Evolutionary conservation across 768 basidiomycete species (phyloP).

Genomic region (Strobilomyces dryophilus): DNA sequence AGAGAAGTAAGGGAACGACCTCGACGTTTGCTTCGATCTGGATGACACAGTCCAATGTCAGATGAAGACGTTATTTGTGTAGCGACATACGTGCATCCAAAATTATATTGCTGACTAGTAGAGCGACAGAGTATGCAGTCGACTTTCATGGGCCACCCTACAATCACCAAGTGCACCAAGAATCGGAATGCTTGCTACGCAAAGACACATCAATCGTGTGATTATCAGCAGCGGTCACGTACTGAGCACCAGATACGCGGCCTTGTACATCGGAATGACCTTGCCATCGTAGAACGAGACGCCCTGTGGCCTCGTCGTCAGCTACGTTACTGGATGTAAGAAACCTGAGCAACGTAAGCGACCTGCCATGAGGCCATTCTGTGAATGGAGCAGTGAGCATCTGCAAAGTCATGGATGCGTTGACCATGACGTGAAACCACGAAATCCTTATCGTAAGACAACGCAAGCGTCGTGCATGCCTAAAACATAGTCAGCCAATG

Average conservation of each 20-base stretch:
- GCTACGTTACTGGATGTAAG: not conserved
- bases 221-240: conserved; percentile 22
- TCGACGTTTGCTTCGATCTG: conserved; percentile 58
- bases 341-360: conserved; percentile 44
- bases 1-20: not conserved
- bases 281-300: conserved; percentile 51
- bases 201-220: not conserved
- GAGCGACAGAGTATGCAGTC: not conserved
- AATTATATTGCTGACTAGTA: conserved; percentile 55
- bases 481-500: conserved; percentile 15
- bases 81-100: conserved; percentile 55
- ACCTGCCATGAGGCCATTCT: conserved; percentile 59
- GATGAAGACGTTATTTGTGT: not conserved
- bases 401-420: not conserved
- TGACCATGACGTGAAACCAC: conserved; percentile 66
- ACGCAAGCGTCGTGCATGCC: conserved; percentile 70
- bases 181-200: conserved; percentile 59
- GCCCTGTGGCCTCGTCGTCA: conserved; percentile 34
- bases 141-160: conserved; percentile 27
- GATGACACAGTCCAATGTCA: not conserved
- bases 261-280: conserved; percentile 52
- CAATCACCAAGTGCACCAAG: conserved; percentile 57
- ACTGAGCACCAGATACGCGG: conserved; percentile 55
- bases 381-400: not conserved
- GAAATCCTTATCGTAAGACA: conserved; percentile 40